A percentile compares a stretch with the other conserved stretches of the same genome.
Conservation (phyloP, 352 stramenopile genomes). For the Phytophthora macrochlamydospora region DNA sequence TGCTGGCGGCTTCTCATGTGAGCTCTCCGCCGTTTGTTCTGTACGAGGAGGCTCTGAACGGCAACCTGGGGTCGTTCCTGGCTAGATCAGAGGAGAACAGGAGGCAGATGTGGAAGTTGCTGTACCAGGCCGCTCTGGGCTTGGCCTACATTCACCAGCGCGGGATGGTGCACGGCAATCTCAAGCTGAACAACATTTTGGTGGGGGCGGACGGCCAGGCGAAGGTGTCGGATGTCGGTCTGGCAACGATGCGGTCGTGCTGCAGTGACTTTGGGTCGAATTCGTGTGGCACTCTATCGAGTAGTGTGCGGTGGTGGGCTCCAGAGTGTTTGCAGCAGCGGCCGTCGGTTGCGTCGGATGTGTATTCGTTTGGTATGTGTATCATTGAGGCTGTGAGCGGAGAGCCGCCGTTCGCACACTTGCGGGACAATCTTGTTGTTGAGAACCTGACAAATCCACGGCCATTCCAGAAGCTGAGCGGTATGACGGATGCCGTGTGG, state of each 20-base stretch:
- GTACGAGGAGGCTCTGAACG: conserved; percentile 23
- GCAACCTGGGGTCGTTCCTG: conserved; percentile 20
- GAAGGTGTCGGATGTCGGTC: conserved; percentile 33
- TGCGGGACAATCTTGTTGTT: conserved; percentile 15
- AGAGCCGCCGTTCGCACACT: conserved; percentile 24
- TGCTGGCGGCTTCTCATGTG: conserved; percentile 35
- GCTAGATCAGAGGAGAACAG: conserved; percentile 1
- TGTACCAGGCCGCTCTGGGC: conserved; percentile 28
- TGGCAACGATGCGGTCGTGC: conserved; percentile 6
- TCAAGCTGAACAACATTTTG: conserved; percentile 39
- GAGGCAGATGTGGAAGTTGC: conserved; percentile 20
- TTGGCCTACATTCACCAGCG: conserved; percentile 27
- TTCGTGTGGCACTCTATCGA: conserved; percentile 20
- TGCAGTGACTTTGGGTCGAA: not conserved
- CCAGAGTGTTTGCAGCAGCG: conserved; percentile 29
- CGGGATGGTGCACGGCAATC: conserved; percentile 27
- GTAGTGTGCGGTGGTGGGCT: conserved; percentile 15
- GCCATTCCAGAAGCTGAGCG: not conserved
- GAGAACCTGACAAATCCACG: not conserved
- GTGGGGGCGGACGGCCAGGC: conserved; percentile 10
- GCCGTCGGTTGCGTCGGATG: conserved; percentile 25
- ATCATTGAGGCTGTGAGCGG: conserved; percentile 31
- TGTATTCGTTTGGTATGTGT: conserved; percentile 40
- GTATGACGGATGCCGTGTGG: not conserved
- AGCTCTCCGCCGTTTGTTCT: conserved; percentile 22